Percentiles rank a stretch among this genome's conserved stretches.
phyloP scores from a whole-genome alignment of 306 rosid genomes.

The Argentina anserina region DNA sequence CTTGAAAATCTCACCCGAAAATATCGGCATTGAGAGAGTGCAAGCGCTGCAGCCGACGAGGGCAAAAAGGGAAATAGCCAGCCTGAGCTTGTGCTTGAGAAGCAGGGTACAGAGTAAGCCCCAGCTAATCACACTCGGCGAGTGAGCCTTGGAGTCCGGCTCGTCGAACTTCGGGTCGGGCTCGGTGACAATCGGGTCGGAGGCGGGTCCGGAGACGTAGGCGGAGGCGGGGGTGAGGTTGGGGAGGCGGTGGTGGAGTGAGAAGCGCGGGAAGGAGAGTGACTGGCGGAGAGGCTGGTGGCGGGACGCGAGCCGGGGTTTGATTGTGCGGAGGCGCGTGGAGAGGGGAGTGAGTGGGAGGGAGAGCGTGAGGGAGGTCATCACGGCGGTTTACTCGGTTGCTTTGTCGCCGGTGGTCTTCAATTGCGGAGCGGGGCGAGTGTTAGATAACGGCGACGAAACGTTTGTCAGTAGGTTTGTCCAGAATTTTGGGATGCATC shows the following conservation, averaged over 20 bases:
- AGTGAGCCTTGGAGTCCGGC: slow-evolving; percentile 21
- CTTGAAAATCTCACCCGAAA: slow-evolving; percentile 44
- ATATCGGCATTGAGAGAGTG: slow-evolving; percentile 92
- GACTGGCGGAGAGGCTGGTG: slow-evolving; percentile 8
- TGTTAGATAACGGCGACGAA: not conserved
- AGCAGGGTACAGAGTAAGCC: slow-evolving; percentile 58
- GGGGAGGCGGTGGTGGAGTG: slow-evolving; percentile 5
- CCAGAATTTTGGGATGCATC: not conserved
- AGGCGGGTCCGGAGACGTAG: slow-evolving; percentile 67
- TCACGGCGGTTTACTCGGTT: not conserved
- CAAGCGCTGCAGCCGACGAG: slow-evolving; percentile 70
- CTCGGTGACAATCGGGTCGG: slow-evolving; percentile 62
- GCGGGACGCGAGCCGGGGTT: slow-evolving; percentile 18
- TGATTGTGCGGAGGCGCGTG: slow-evolving; percentile 18
- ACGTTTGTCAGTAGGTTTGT: too few relatives aligned
- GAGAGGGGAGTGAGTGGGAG: slow-evolving; percentile 22
- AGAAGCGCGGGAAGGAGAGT: slow-evolving; percentile 27
- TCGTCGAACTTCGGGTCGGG: slow-evolving; percentile 41
- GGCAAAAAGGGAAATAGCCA: slow-evolving; percentile 42
- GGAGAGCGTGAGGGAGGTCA: slow-evolving; percentile 23
- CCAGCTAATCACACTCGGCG: slow-evolving; percentile 41
- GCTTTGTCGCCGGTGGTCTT: not conserved
- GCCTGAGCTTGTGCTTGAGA: slow-evolving; percentile 54
- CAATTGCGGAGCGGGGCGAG: not conserved
- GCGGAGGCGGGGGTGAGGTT: slow-evolving; percentile 37